Conservation (phyloP, 306 rosid species). For the Rosa rugosa region DNA sequence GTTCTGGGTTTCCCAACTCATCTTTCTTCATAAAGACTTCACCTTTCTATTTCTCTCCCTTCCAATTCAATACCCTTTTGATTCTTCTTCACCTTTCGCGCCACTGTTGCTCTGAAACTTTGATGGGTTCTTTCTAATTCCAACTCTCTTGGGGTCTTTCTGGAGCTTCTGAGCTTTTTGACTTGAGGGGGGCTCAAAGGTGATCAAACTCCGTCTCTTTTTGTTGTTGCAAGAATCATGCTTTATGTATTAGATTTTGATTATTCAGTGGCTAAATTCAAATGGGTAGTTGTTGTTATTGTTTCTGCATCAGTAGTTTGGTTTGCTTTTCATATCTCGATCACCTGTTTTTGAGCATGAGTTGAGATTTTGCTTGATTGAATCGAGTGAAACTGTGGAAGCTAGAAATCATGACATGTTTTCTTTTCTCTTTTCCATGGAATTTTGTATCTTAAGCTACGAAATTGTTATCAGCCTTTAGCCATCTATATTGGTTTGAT, state of each 20-base stretch:
- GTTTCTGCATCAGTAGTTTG: constrained; percentile 5
- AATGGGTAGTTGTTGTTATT: constrained; percentile 10
- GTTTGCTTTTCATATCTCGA: not conserved
- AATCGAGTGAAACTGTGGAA: not conserved
- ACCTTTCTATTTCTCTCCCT: not conserved
- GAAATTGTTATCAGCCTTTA: not conserved
- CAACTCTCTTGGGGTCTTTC: not conserved
- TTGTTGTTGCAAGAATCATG: not conserved
- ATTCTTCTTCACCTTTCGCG: not conserved
- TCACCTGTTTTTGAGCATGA: not conserved
- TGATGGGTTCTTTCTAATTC: not conserved
- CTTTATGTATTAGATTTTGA: not conserved
- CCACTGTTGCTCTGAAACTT: not conserved
- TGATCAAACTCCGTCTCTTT: not conserved
- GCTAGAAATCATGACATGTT: not conserved
- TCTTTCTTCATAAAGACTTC: not conserved
- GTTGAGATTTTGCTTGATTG: not conserved
- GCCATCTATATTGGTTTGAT: not conserved
- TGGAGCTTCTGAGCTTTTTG: constrained; percentile 15
- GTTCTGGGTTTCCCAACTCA: too few species aligned
- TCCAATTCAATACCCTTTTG: not conserved
- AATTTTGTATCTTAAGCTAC: not conserved
- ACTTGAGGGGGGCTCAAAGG: constrained; percentile 26
- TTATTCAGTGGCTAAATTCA: not conserved
- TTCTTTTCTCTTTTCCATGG: not conserved